These are phyloP conservation scores for Fusarium sp. DNA, from an alignment of 2,329 filamentous ascomycete species.

Conservation along the genomic window DNA sequence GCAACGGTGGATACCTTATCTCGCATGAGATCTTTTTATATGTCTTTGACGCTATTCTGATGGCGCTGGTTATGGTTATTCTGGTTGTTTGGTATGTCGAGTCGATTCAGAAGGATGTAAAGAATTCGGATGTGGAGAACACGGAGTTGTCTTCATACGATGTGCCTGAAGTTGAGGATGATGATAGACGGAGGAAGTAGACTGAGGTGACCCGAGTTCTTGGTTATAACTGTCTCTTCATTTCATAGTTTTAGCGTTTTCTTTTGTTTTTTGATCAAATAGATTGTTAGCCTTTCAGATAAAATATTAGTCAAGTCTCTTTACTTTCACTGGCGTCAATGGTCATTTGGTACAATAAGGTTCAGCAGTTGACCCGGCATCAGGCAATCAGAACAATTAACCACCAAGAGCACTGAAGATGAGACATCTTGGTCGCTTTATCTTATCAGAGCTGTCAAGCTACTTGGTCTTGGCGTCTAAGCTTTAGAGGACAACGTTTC, in stretches of 20 bases:
- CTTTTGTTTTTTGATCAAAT: neutral
- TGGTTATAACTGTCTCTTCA: no score
- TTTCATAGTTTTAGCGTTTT: no score
- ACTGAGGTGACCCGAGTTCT: no score
- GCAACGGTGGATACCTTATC: constrained; percentile 8
- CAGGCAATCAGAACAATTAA: no score
- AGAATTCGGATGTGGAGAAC: neutral
- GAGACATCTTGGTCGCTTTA: neutral
- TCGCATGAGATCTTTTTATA: constrained; percentile 11
- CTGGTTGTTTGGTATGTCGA: constrained; percentile 15
- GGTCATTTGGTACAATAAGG: no score
- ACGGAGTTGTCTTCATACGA: constrained; percentile 1
- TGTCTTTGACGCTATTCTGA: constrained; percentile 14
- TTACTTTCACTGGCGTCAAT: no score
- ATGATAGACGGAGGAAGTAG: neutral
- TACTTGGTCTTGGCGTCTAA: no score
- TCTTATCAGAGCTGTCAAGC: no score
- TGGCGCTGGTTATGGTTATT: constrained; percentile 11
- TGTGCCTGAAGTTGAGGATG: neutral
- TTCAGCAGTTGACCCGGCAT: no score
- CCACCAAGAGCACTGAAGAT: no score
- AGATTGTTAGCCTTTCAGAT: neutral
- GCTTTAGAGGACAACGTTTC: neutral
- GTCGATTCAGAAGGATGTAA: neutral
- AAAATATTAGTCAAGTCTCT: neutral